phyloP scores from a whole-genome alignment of 148 eudicot species.

The Silene uniflora region DNA sequence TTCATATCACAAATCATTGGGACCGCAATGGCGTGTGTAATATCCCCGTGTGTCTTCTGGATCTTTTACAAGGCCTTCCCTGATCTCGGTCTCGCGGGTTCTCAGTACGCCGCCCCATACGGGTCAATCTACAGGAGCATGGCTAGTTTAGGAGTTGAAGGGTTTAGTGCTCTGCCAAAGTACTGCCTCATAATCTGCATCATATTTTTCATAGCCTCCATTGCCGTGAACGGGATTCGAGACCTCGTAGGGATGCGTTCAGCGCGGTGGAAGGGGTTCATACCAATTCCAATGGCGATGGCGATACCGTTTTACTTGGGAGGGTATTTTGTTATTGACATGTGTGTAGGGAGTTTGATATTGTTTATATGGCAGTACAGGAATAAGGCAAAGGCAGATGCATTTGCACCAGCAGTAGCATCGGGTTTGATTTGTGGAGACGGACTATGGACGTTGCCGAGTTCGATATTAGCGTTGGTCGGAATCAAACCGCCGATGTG shows the following conservation, averaged over 20 bases:
- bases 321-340: slow-evolving; percentile 58
- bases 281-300: slow-evolving; percentile 81
- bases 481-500: slow-evolving; percentile 65
- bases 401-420: slow-evolving; percentile 63
- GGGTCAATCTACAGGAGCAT: slow-evolving; percentile 51
- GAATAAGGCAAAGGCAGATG: slow-evolving; percentile 41
- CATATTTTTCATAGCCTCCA: slow-evolving; percentile 46
- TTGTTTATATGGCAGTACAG: slow-evolving; percentile 28
- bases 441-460: slow-evolving; percentile 75
- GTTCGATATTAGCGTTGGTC: slow-evolving; percentile 53
- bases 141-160: slow-evolving; percentile 59
- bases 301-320: slow-evolving; percentile 74
- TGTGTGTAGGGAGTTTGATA: slow-evolving; percentile 72
- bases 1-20: slow-evolving; percentile 68
- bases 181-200: slow-evolving; percentile 52
- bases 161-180: slow-evolving; percentile 50
- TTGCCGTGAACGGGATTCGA: slow-evolving; percentile 44
- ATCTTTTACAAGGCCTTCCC: slow-evolving; percentile 57
- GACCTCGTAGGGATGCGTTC: slow-evolving; percentile 30
- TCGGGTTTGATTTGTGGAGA: slow-evolving; percentile 81
- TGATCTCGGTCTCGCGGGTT: slow-evolving; percentile 36
- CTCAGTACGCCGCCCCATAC: slow-evolving; percentile 52
- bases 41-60: slow-evolving; percentile 74
- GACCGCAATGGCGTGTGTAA: slow-evolving; percentile 64
- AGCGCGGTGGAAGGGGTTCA: slow-evolving; percentile 24